Conservation (phyloP, 306 rosid genomes). For the Pyrus communis region DNA sequence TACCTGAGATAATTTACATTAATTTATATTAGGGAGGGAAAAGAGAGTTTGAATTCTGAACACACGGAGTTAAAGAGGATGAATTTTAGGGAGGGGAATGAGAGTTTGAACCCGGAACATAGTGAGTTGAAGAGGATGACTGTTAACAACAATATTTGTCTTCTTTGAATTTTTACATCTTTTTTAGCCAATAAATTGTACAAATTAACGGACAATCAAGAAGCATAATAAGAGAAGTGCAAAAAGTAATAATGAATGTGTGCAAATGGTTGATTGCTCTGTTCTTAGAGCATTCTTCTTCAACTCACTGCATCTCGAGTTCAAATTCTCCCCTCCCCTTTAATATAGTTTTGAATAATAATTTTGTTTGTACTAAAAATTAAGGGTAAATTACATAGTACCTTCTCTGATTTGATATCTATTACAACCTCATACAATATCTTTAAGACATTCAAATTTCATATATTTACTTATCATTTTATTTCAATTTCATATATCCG, state of each 20-base stretch:
- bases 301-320: fast-evolving
- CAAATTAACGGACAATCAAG: background rate
- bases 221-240: background rate
- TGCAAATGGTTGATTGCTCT: fast-evolving
- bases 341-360: no score
- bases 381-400: no score
- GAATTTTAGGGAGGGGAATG: no score
- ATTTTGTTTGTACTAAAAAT: no score
- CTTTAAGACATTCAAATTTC: no score
- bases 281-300: fast-evolving
- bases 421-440: no score
- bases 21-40: no score
- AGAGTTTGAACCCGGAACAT: fast-evolving
- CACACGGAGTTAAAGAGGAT: no score
- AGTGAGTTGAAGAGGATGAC: background rate
- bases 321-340: background rate
- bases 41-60: no score
- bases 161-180: background rate
- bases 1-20: background rate
- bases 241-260: background rate
- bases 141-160: background rate
- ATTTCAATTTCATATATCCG: no score
- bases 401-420: no score
- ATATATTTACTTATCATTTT: no score
- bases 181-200: background rate